Base-by-base conservation (phyloP, 2,329 filamentous ascomycete genomes). In the Arthrobotrys entomopaga region DNA sequence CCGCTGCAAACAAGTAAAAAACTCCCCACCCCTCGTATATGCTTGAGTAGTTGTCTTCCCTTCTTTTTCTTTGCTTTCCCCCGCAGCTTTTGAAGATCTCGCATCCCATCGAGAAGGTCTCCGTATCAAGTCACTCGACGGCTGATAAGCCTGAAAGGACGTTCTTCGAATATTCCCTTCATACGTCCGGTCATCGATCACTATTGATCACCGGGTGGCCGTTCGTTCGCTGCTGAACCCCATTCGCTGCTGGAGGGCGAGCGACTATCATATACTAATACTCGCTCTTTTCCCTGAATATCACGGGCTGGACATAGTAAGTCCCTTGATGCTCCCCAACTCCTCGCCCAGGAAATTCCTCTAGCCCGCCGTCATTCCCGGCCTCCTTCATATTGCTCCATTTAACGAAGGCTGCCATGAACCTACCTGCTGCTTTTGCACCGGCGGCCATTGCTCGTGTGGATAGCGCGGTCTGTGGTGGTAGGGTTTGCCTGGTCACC, bases 401-500 rank as follows among this genome's bases (percentile, higher is more conserved):
- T 64, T 54, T 74, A 59, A 59, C 70, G 70, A 74, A 74, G 70
- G 70, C 70, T 74, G 63, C 70, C 70, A 67, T 56, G 50, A 50
- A 50, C 38, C 43, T 60, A 74, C 70, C 70, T 74, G 63, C 70
- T 74, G 52, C 64, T 74, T 74, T 74, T 42, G 70, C 70, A 46
- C 20, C 42, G 50, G 20, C 19, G 29, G 43, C 63, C 46, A 52
- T 52, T 29, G 59, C 19, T 40, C 42, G 57, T 59, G 63, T 59
- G 69, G 57, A 24, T 46, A 52, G 46, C 49, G 24, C 54, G 38
- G 57, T 67, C 64, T 49, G 58, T 19, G 10, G 46, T 63, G 61
- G 56, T 43, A 57, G 56, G 58, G 70, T 65, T 67, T 67, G 70
- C 70, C 70, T 67, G 63, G 70, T 63, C 20, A 50, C 46, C 29